Evolutionary conservation across 2,329 filamentous ascomycete genomes (phyloP), one percentile per base, ranked within the genome.

Genomic region (Fusarium xyrophilum): DNA sequence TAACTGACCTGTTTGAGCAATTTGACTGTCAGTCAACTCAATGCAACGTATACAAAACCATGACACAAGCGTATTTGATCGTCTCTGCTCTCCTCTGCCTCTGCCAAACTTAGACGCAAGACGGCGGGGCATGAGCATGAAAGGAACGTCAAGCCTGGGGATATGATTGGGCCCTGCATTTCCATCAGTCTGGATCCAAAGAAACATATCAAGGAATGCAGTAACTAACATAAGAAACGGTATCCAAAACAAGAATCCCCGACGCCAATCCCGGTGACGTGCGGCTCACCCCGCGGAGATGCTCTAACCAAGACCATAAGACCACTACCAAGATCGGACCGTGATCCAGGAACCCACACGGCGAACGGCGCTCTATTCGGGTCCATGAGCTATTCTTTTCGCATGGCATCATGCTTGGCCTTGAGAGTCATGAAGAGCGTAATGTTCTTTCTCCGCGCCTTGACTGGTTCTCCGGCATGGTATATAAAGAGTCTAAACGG

Each of bases 281-380:
- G 32, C 30, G 30, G 46, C 40, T 38, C 50, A 38, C 38, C 53
- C 72, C 72, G 72, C 72, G 72, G 72, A 74, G 72, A 74, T 74
- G 59, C 64, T 30, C 35, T 52, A 47, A 48, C 55, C 68, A 70
- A 50, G 59, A 48, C 48, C 55, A 62, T 74, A 71, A 70, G 72
- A 57, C 72, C 72, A 74, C 56, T 53, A 21, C 60, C 40, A 51
- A 57, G 42, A 60, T 57, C 69, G 56, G 62, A 47, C 56, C 52
- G 55, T 68, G 61, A 72, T 60, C 59, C 67, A 68, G 63, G 46
- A 67, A 67, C 52, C 50, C 56, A 63, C 65, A 48, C 46, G 53
- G 57, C 35, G 40, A 67, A 23, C 55, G 53, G 68, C 46, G 40
- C 50, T 40, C n/a, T 46, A 40, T 63, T 56, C 35, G 38, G 62